Conservation (phyloP, 2,329 filamentous ascomycete genomes). For the Aurifilum marmelostoma region DNA sequence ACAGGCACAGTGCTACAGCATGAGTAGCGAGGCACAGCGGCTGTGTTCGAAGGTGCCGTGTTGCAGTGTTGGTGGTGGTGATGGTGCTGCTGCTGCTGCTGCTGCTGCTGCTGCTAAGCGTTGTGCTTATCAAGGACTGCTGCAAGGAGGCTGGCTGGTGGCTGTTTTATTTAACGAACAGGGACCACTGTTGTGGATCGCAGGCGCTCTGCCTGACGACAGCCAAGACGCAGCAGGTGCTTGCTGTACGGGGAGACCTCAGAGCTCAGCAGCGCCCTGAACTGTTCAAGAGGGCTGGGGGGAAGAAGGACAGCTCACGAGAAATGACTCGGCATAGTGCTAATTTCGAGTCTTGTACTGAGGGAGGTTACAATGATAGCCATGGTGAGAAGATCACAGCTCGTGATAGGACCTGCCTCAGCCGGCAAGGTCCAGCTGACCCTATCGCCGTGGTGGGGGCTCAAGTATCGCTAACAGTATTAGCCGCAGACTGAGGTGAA, state of each 20-base stretch:
- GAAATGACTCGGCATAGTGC: slow-evolving; percentile 2
- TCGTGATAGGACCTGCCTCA: slow-evolving; percentile 21
- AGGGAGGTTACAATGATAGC: neutral
- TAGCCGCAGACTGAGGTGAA: neutral
- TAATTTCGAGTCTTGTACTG: neutral
- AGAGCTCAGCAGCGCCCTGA: neutral
- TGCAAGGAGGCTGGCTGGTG: slow-evolving; percentile 7
- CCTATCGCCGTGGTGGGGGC: slow-evolving; percentile 10
- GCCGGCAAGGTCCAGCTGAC: slow-evolving; percentile 18
- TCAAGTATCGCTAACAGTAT: neutral
- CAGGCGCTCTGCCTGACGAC: slow-evolving; percentile 4
- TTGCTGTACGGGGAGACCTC: neutral
- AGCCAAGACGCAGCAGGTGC: neutral
- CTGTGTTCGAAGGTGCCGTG: slow-evolving; percentile 14
- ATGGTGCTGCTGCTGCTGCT: neutral
- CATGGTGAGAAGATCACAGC: neutral
- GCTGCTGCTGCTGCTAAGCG: neutral
- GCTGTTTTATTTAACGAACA: slow-evolving; percentile 1
- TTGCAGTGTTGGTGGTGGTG: slow-evolving; percentile 5
- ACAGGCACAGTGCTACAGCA: slow-evolving; percentile 7
- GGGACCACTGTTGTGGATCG: slow-evolving; percentile 10
- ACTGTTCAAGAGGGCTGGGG: neutral
- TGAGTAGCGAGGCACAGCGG: slow-evolving; percentile 8
- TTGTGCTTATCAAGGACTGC: slow-evolving; percentile 10
- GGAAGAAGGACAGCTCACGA: neutral